A percentile compares a stretch with the other conserved stretches of the same genome.
phyloP scores from a whole-genome alignment of 176 grass and related monocot genomes.

The Canna indica region DNA sequence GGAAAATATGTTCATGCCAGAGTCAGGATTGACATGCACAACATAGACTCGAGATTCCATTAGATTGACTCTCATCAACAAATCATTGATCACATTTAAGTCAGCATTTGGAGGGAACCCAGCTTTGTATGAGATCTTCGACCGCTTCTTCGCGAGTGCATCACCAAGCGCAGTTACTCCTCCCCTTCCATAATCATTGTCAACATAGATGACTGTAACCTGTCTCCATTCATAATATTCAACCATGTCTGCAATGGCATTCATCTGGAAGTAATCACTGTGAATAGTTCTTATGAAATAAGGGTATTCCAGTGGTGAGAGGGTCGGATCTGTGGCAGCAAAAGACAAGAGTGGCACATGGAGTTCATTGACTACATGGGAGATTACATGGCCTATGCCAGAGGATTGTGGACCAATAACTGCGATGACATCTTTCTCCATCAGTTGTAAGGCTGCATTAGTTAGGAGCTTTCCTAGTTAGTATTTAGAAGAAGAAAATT shows the following conservation, averaged over 20 bases:
- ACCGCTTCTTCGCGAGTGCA: constrained; percentile 22
- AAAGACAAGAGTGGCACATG: constrained; percentile 4
- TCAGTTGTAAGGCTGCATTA: constrained; percentile 10
- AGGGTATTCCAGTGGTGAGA: constrained; percentile 47
- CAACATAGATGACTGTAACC: constrained; percentile 58
- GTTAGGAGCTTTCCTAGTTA: neutral
- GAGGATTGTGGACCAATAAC: constrained; percentile 5
- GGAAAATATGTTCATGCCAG: constrained; percentile 51
- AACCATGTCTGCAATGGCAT: constrained; percentile 46
- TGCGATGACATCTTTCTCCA: neutral
- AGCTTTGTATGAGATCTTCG: constrained; percentile 47
- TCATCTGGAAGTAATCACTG: constrained; percentile 62
- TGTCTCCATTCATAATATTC: constrained; percentile 47
- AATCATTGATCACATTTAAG: constrained; percentile 20
- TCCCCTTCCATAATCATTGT: constrained; percentile 64
- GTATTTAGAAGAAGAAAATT: too few relatives aligned
- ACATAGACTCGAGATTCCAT: constrained; percentile 75
- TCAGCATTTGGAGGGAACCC: constrained; percentile 37
- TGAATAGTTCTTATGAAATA: constrained; percentile 54
- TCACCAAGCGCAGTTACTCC: constrained; percentile 49
- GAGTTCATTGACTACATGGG: constrained; percentile 7
- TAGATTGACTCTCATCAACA: constrained; percentile 34
- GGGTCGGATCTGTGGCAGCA: neutral
- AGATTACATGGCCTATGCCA: constrained; percentile 9
- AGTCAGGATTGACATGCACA: constrained; percentile 71